Evolutionary conservation across 2,329 filamentous ascomycete genomes (phyloP).

Genomic region (Xylariales sp.): DNA sequence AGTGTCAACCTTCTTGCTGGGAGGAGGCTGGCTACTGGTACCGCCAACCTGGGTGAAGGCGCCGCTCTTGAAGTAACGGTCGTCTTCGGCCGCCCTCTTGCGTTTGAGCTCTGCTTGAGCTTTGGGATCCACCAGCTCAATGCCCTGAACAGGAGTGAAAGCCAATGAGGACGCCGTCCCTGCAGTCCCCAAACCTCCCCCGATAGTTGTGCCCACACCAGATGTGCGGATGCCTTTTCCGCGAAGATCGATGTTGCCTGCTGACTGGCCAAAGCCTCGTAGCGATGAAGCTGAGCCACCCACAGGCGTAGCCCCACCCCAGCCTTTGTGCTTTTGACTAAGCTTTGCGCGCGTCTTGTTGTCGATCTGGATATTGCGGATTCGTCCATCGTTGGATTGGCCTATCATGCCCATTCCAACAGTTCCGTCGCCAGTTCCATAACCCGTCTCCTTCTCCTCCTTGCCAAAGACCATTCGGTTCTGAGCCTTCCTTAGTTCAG

Average conservation of each 20-base stretch:
- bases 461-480: slow-evolving; percentile 95
- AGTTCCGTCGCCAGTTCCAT: slow-evolving; percentile 79
- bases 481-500: slow-evolving; percentile 90
- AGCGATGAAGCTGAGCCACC: slow-evolving; percentile 74
- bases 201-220: slow-evolving; percentile 71
- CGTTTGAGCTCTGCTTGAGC: slow-evolving; percentile 79
- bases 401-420: slow-evolving; percentile 95
- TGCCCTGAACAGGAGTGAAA: slow-evolving; percentile 89
- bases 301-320: slow-evolving; percentile 69
- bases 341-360: slow-evolving; percentile 90
- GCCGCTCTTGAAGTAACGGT: slow-evolving; percentile 96
- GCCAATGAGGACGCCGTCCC: slow-evolving; percentile 84
- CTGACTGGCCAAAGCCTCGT: slow-evolving; percentile 66
- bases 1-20: slow-evolving; percentile 68
- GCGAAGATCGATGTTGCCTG: slow-evolving; percentile 63
- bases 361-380: slow-evolving; percentile 85
- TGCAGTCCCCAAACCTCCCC: slow-evolving; percentile 50
- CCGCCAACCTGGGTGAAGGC: slow-evolving; percentile 84
- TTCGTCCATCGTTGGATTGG: slow-evolving; percentile 78
- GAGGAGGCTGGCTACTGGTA: slow-evolving; percentile 56
- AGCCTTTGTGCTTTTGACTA: slow-evolving; percentile 91
- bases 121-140: slow-evolving; percentile 94
- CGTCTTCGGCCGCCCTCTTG: slow-evolving; percentile 91
- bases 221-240: slow-evolving; percentile 75
- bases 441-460: slow-evolving; percentile 90